phyloP scores from a whole-genome alignment of 208 protist genomes.

The Leishmania tarentolae region DNA sequence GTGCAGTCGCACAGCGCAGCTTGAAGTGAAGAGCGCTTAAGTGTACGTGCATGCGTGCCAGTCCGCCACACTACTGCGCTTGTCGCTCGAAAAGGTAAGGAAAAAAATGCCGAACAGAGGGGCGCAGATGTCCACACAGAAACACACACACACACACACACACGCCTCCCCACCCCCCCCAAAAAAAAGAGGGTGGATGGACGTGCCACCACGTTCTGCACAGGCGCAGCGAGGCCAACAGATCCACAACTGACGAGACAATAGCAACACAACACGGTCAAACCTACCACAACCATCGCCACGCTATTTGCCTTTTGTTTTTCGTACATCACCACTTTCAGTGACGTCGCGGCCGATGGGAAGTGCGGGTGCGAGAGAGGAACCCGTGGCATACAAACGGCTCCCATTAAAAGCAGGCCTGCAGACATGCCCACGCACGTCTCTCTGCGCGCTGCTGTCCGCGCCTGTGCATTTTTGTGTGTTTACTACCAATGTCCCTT shows the following conservation, averaged over 20 bases:
- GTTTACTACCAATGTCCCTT: not conserved
- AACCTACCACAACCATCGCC: not conserved
- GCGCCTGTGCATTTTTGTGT: not conserved
- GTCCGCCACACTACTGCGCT: not conserved
- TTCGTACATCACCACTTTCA: not conserved
- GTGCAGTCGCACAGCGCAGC: not conserved
- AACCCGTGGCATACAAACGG: not conserved
- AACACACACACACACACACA: not conserved
- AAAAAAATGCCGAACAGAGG: not conserved
- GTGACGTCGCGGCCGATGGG: not conserved
- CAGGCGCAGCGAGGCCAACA: not conserved
- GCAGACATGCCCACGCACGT: not conserved
- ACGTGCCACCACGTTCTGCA: not conserved
- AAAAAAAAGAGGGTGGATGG: not conserved
- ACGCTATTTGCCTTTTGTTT: not conserved
- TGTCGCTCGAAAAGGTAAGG: not conserved
- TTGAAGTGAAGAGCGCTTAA: not conserved
- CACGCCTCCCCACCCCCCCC: no score
- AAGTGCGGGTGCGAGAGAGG: not conserved
- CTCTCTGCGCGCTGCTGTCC: not conserved
- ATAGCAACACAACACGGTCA: no score
- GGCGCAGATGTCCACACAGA: not conserved
- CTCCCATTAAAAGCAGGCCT: not conserved
- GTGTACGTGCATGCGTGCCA: not conserved
- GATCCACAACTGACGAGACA: no score